These are phyloP conservation scores for Dactylonectria estremocensis DNA, from an alignment of 2,329 filamentous ascomycete species.

Conservation along the genomic window DNA sequence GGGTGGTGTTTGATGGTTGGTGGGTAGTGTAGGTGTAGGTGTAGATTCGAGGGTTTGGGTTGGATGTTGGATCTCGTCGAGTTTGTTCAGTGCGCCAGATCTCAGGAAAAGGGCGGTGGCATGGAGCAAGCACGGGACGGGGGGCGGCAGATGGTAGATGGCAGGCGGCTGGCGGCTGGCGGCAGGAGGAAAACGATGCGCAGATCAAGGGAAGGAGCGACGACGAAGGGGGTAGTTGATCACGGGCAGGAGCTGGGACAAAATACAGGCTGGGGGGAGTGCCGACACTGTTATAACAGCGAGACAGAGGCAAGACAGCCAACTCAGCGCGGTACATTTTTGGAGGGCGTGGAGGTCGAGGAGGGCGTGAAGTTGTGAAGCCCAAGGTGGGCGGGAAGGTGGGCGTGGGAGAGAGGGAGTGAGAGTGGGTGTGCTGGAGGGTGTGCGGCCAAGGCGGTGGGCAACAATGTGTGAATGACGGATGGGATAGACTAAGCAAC, in stretches of 20 bases:
- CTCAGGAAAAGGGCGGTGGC: constrained; percentile 42
- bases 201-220: constrained; percentile 29
- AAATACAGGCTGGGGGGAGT: constrained; percentile 34
- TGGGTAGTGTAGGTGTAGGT: constrained; percentile 22
- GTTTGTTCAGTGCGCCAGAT: constrained; percentile 48
- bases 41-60: constrained; percentile 28
- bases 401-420: neutral
- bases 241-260: constrained; percentile 49
- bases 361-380: constrained; percentile 8
- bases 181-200: constrained; percentile 32
- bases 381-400: constrained; percentile 16
- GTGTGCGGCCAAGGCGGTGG: constrained; percentile 24
- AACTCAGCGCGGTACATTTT: constrained; percentile 36
- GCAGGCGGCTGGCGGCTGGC: constrained; percentile 31
- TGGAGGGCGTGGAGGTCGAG: constrained; percentile 23
- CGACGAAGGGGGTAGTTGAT: constrained; percentile 41
- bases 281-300: constrained; percentile 36
- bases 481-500: constrained; percentile 28
- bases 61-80: constrained; percentile 44
- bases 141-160: constrained; percentile 38
- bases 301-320: constrained; percentile 38
- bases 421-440: constrained; percentile 14
- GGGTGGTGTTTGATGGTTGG: constrained; percentile 14
- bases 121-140: constrained; percentile 45
- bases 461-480: constrained; percentile 11